Percentiles rank a stretch among this genome's conserved stretches.
These are phyloP conservation scores for Salvia miltiorrhiza DNA, from an alignment of 257 asterid species.

Conservation along the genomic window DNA sequence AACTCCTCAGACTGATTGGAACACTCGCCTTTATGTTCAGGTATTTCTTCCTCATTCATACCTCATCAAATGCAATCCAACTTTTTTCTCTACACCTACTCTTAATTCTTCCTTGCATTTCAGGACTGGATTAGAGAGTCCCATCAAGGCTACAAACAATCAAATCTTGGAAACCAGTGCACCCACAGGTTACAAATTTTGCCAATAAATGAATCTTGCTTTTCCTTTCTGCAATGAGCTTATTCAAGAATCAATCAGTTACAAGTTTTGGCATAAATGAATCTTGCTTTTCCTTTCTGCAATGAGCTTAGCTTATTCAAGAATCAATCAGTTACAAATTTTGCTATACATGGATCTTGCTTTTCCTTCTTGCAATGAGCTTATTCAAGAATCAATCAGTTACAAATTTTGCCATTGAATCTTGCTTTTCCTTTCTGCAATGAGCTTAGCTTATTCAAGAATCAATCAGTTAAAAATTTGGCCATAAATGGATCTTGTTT, in stretches of 20 bases:
- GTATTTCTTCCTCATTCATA: constrained; percentile 17
- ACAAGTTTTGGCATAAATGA: background rate
- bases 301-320: too few relatives aligned
- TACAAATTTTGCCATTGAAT: background rate
- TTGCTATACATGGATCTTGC: background rate
- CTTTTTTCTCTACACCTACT: too few relatives aligned
- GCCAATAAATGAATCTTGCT: background rate
- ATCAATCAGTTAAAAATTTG: constrained; percentile 27
- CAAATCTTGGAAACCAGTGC: constrained; percentile 61
- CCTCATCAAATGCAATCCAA: too few relatives aligned
- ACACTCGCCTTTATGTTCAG: constrained; percentile 65
- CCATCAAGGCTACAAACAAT: constrained; percentile 43
- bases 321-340: constrained; percentile 29
- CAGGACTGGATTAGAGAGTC: constrained; percentile 68
- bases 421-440: too few relatives aligned
- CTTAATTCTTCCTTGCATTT: background rate
- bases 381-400: constrained; percentile 27
- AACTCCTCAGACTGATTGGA: constrained; percentile 63
- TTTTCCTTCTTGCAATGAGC: too few relatives aligned
- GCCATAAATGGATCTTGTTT: background rate
- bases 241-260: constrained; percentile 27
- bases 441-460: too few relatives aligned
- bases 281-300: too few relatives aligned
- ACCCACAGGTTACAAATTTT: constrained; percentile 46
- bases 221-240: too few relatives aligned